Conservation (phyloP, 2,329 filamentous ascomycete species). For the Exophiala sideris region DNA sequence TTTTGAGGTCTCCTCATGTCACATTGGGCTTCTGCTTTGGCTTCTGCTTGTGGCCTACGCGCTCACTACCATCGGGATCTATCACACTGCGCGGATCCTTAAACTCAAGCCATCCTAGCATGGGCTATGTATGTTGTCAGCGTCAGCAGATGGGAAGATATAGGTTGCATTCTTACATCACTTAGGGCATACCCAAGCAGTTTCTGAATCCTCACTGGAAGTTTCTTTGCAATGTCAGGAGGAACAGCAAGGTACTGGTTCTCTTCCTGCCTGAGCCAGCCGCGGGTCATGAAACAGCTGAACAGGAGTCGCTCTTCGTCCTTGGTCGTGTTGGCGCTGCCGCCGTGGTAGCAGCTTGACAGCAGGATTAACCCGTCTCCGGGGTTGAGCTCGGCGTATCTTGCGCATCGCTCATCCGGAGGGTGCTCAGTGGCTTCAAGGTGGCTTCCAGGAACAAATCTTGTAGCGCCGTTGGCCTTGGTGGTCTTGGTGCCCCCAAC, state of each 20-base stretch:
- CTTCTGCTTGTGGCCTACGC: no score
- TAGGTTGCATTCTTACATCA: slow-evolving; percentile 6
- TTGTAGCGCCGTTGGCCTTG: slow-evolving; percentile 31
- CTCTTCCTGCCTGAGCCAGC: slow-evolving; percentile 36
- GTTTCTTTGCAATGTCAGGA: slow-evolving; percentile 9
- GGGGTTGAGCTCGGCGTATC: slow-evolving; percentile 21
- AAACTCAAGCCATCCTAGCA: slow-evolving; percentile 9
- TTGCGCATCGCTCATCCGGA: slow-evolving; percentile 2
- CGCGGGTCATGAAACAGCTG: slow-evolving; percentile 34
- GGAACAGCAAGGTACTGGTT: slow-evolving; percentile 37
- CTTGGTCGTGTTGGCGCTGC: slow-evolving; percentile 31
- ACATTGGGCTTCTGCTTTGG: no score
- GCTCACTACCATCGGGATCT: not conserved
- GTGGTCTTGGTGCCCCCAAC: slow-evolving; percentile 22
- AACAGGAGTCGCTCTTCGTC: slow-evolving; percentile 33
- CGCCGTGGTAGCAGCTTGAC: slow-evolving; percentile 36
- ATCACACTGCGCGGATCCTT: slow-evolving; percentile 6
- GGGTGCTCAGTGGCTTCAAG: slow-evolving; percentile 6
- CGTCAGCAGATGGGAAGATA: not conserved
- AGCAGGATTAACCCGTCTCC: slow-evolving; percentile 40
- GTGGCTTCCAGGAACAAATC: slow-evolving; percentile 8
- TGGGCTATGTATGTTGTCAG: not conserved
- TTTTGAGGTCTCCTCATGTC: no score
- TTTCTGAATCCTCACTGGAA: slow-evolving; percentile 19
- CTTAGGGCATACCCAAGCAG: slow-evolving; percentile 26